A percentile compares a stretch with the other conserved stretches of the same genome.
Conservation (phyloP, 495 filamentous ascomycete genomes). For the Corynascus novoguineensis region DNA sequence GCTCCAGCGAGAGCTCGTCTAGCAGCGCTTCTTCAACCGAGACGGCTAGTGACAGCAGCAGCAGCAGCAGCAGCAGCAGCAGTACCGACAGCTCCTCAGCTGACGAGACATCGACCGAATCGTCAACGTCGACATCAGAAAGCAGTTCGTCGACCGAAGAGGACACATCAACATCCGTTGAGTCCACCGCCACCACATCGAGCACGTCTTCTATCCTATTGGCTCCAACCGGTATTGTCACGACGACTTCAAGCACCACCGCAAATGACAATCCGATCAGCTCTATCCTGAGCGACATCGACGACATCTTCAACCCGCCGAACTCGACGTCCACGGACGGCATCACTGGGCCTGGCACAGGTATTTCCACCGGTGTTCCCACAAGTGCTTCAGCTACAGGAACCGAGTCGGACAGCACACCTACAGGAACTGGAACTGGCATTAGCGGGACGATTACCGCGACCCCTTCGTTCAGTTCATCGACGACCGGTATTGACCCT, state of each 20-base stretch:
- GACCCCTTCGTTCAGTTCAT: not conserved
- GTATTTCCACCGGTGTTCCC: not conserved
- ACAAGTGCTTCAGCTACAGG: not conserved
- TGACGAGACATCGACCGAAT: not conserved
- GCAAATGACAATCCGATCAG: not conserved
- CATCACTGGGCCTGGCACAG: conserved; percentile 7
- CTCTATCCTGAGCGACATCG: too few relatives aligned
- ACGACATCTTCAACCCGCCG: too few relatives aligned
- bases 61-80: not conserved
- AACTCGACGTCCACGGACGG: not conserved
- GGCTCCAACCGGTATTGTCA: conserved; percentile 18
- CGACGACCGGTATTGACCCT: not conserved
- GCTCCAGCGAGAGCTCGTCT: not conserved
- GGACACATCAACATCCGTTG: not conserved
- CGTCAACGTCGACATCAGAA: not conserved
- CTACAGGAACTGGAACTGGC: not conserved
- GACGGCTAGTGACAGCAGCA: not conserved
- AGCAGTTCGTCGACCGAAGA: not conserved
- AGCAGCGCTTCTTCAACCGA: not conserved
- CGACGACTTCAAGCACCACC: too few relatives aligned
- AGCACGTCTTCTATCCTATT: conserved; percentile 9
- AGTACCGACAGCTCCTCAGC: not conserved
- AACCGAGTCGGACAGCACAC: not conserved
- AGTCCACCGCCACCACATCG: not conserved
- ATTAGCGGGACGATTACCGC: not conserved